Conservation (phyloP, 73 alveolate species). For the Symbiodinium natans region DNA sequence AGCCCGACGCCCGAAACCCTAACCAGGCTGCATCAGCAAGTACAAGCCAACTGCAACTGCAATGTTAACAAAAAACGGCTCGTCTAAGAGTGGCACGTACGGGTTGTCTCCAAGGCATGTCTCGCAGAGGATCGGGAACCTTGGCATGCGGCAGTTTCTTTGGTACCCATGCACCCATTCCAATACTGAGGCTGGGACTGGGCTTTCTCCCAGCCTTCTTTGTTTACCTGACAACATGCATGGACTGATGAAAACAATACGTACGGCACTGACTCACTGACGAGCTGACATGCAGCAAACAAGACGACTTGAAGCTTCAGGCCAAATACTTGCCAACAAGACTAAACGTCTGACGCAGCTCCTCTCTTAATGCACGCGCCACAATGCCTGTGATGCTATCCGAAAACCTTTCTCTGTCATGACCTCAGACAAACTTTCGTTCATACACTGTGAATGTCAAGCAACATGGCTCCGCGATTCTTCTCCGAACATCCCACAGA, state of each 20-base stretch:
- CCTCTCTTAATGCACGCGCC: too few species aligned
- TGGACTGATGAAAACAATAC: too few species aligned
- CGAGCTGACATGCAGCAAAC: too few species aligned
- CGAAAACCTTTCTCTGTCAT: conserved; percentile 89
- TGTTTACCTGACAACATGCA: conserved; percentile 18
- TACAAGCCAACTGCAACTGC: neutral
- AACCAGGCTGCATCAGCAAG: neutral
- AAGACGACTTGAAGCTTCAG: too few species aligned
- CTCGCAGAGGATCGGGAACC: conserved; percentile 98
- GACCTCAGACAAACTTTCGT: too few species aligned
- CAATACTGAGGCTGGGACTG: neutral
- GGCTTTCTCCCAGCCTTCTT: conserved; percentile 98
- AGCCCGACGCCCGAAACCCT: neutral
- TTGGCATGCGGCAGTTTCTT: neutral
- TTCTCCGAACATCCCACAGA: too few species aligned
- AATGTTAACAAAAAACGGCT: neutral
- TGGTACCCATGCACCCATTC: neutral
- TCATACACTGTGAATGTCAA: too few species aligned
- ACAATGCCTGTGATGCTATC: conserved; percentile 19
- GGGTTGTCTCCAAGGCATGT: conserved; percentile 98
- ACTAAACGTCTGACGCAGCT: too few species aligned
- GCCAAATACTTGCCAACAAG: too few species aligned
- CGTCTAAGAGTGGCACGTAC: conserved; percentile 62
- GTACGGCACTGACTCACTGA: too few species aligned
- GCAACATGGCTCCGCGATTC: too few species aligned